Evolutionary conservation across 2,329 filamentous ascomycete species (phyloP), one percentile per base, ranked within the genome.

Genomic region (Sporothrix brasiliensis): DNA sequence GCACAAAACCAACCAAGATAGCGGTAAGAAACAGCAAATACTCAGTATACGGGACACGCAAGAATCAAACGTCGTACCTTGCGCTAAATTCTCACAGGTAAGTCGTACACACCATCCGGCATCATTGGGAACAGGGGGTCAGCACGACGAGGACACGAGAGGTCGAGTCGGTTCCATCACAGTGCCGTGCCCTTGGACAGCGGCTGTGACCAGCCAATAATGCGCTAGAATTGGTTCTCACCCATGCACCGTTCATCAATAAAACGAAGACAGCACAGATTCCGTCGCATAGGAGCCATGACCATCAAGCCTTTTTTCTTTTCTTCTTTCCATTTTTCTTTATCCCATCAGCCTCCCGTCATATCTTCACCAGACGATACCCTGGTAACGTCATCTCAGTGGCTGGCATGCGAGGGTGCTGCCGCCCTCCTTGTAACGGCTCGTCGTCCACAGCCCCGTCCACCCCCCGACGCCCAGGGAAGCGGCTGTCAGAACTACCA

Each of bases 41-140:
- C 34, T 34, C 34, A 34, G 34, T 9, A 34, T 9, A 34, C 34
- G 6, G 34, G 34, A 47, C n/a, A 4, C 11, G 44, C 24, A 52
- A 30, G 16, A 66, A 50, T n/a, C 19, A 11, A 21, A 54, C 39
- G 52, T 41, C 56, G 56, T 69, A 50, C 56, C 56, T 69, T 65
- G 58, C 58, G 44, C 68, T 69, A 69, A 69, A 69, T 47, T 65
- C 58, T 65, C 49, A 69, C 68, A 65, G 68, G 58, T 21, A n/a
- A n/a, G n/a, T n/a, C n/a, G n/a, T n/a, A 65, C 27, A 30, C 27
- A 30, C 3, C 27, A 30, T 30, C 3, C 49, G 34, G 44, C 47
- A 19, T 52, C n/a, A 14, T 14, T 7, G 21, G 14, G 39, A 39
- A 47, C 58, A n/a, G 24, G 53, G 10, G 39, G 61, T 50, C 9